A percentile compares a stretch with the other conserved stretches of the same genome.
These are phyloP conservation scores for Iris pallida DNA, from an alignment of 116 monocot species.

Conservation along the genomic window DNA sequence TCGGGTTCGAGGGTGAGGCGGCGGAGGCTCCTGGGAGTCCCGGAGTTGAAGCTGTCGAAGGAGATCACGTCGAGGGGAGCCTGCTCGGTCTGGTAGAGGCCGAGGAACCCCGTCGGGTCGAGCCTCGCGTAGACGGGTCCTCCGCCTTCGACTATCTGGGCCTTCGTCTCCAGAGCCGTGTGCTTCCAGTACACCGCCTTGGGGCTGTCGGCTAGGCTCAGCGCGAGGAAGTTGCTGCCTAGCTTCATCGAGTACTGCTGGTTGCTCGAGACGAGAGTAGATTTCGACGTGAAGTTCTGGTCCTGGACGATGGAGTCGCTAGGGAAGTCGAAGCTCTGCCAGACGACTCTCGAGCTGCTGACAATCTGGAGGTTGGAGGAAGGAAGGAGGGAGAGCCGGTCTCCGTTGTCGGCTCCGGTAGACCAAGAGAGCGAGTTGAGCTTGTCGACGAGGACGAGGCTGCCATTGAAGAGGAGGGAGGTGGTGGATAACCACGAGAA, in stretches of 20 bases:
- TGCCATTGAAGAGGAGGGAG: constrained; percentile 9
- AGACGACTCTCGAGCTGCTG: constrained; percentile 15
- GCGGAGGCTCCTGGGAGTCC: constrained; percentile 28
- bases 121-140: constrained; percentile 62
- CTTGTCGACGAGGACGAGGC: not conserved
- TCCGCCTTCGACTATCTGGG: constrained; percentile 28
- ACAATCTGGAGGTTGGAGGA: constrained; percentile 78
- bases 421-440: not conserved
- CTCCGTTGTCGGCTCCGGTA: not conserved
- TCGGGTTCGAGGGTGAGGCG: constrained; percentile 70
- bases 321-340: constrained; percentile 83
- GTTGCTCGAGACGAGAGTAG: constrained; percentile 36
- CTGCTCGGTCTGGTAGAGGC: constrained; percentile 64
- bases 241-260: constrained; percentile 54
- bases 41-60: constrained; percentile 65
- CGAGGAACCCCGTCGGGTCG: constrained; percentile 50
- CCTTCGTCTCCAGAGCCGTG: constrained; percentile 54
- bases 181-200: constrained; percentile 59
- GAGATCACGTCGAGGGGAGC: constrained; percentile 51
- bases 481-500: constrained; percentile 2
- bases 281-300: constrained; percentile 69
- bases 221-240: constrained; percentile 47
- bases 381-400: constrained; percentile 15
- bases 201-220: constrained; percentile 34
- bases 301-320: constrained; percentile 57